phyloP scores from a whole-genome alignment of 2,329 filamentous ascomycete species.

The Fonsecaea pugnacius region DNA sequence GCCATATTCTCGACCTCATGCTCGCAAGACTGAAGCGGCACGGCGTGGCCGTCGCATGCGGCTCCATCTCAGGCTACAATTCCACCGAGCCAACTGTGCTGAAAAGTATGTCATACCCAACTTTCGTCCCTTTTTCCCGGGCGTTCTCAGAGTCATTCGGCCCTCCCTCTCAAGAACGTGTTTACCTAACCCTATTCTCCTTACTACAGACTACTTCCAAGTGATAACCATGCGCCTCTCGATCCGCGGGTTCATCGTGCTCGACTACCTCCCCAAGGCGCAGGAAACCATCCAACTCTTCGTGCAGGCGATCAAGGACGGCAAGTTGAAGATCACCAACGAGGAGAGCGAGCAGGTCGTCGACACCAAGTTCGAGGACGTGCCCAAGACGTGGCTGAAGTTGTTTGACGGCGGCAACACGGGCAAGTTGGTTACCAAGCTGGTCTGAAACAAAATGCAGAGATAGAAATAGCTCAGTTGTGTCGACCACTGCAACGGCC shows the following conservation, averaged over 20 bases:
- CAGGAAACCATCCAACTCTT: slow-evolving; percentile 65
- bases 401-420: slow-evolving; percentile 74
- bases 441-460: slow-evolving; percentile 14
- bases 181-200: not conserved
- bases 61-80: slow-evolving; percentile 58
- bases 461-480: not conserved
- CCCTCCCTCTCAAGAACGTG: not conserved
- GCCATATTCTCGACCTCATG: slow-evolving; percentile 35
- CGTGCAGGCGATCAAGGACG: slow-evolving; percentile 69
- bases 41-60: slow-evolving; percentile 57
- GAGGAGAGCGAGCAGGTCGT: slow-evolving; percentile 58
- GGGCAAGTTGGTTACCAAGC: slow-evolving; percentile 56
- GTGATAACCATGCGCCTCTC: slow-evolving; percentile 52
- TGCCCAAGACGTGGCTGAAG: slow-evolving; percentile 56
- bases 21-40: slow-evolving; percentile 26
- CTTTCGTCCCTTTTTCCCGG: not conserved
- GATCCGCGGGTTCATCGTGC: slow-evolving; percentile 36
- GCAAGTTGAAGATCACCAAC: slow-evolving; percentile 65
- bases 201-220: slow-evolving; percentile 49
- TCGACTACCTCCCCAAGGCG: slow-evolving; percentile 66
- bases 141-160: no score
- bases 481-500: no score
- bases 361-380: slow-evolving; percentile 52
- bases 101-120: slow-evolving; percentile 26
- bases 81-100: slow-evolving; percentile 28